These are phyloP conservation scores for Tetrastigma voinierianum DNA, from an alignment of 164 flowering plant species.

Conservation along the genomic window DNA sequence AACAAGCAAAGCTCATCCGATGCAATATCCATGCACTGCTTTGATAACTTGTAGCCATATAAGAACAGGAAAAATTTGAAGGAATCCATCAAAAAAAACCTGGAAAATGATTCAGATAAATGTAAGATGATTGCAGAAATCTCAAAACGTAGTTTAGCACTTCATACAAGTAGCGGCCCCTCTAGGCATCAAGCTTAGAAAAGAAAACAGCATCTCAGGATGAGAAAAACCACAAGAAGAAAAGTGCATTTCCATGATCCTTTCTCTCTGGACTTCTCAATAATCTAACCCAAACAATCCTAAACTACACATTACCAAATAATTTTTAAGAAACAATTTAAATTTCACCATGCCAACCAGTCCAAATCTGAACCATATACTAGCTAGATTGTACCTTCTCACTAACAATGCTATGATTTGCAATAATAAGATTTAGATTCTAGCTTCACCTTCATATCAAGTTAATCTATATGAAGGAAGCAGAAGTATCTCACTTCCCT, in stretches of 20 bases:
- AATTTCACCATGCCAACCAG: too few species aligned
- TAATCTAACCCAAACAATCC: too few species aligned
- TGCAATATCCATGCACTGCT: constrained; percentile 84
- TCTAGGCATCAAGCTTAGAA: too few species aligned
- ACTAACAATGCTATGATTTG: neutral
- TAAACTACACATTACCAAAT: too few species aligned
- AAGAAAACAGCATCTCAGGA: too few species aligned
- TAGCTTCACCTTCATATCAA: neutral
- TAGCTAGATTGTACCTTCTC: too few species aligned
- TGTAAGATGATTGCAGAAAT: constrained; percentile 74
- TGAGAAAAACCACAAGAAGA: neutral
- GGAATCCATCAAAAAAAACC: too few species aligned
- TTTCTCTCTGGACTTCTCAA: too few species aligned
- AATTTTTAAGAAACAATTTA: neutral
- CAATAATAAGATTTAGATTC: neutral
- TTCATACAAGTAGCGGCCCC: too few species aligned
- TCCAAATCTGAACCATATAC: neutral
- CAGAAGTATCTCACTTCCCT: constrained; percentile 51
- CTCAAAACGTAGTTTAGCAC: constrained; percentile 48
- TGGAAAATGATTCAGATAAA: too few species aligned
- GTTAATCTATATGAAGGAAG: neutral
- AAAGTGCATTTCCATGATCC: too few species aligned
- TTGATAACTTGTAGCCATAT: constrained; percentile 92
- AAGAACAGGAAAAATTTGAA: too few species aligned
- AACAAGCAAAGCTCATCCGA: constrained; percentile 84